Base-by-base conservation (phyloP, 495 filamentous ascomycete genomes). In the Lentithecium fluviatile region DNA sequence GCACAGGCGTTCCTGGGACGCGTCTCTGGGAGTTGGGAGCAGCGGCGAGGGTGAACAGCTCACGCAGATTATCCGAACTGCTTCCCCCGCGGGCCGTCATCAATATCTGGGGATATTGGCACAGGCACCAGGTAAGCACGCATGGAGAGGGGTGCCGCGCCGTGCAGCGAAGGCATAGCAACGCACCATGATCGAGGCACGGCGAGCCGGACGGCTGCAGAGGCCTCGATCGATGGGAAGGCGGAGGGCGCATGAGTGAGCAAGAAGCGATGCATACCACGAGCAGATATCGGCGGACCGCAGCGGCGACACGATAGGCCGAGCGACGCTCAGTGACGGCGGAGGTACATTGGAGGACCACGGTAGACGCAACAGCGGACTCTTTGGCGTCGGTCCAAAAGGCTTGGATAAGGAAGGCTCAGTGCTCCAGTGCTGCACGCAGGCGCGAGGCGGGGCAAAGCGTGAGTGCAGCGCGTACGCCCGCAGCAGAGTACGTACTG, bases 1-100 rank as follows among this genome's bases (percentile, higher is more conserved):
- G 62, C 20, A 52, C 13, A 45, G 34, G 57, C 26, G 64, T 67
- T 66, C 64, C 64, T 66, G 64, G 57, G 51, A 56, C 59, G 50
- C 40, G 52, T 45, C 40, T 52, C 34, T 49, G 59, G 59, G 51
- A 56, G 2, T 42, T 23, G 2, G 13, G 19, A 6, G 15, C 5
- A 43, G 15, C n/a, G 40, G 6, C 40, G 45, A 13, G 50, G 26
- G 32, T 45, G 64, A 67, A 67, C 64, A 34, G 51, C 52, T 53
- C 38, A 38, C 37, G 29, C 63, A 48, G 11, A 61, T 61, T 52
- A 60, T 62, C 63, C 58, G 63, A 66, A 62, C 63, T 52, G 50
- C 34, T 43, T 26, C 13, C 48, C 32, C 38, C 43, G 29, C 38
- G 15, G 23, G 32, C 34, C 25, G 61, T 48, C 20, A 53, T 47